Evolutionary conservation across 176 grass and related monocot species (phyloP), one percentile per base, ranked within the genome.

Genomic region (Poa annua): DNA sequence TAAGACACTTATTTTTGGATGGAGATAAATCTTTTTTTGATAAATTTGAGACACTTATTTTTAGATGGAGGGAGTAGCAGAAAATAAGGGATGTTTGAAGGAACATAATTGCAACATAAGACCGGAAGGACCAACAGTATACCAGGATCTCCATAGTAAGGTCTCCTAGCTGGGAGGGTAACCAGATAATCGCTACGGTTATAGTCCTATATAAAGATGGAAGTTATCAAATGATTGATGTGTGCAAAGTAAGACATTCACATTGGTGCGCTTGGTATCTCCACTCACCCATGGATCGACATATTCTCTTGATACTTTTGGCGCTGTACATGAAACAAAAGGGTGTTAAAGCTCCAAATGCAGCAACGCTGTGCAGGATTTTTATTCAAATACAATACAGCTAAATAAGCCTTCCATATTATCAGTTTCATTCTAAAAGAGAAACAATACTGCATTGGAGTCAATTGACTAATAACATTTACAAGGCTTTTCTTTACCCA

Each of bases 91-190:
- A 55, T 1, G 8, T 15, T 63, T 66, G 56, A 73, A 49, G 36
- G 75, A 69, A 83, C 66, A 61, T 8, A 70, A 44, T 38, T 66
- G 24, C 11, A 53, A 64, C n/a, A 36, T 66, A 53, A 61, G 10
- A 50, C 25, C 47, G 38, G n/a, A 80, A 83, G 77, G 49, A 70
- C 25, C 20, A 77, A 34, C 8, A 74, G 8, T 32, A 85, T 81
- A 96, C 91, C 86, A 80, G 88, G 94, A 90, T 96, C 65, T 64
- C 94, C 88, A 55, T 78, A 89, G 57, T 88, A 88, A 6, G 84
- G 88, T 76, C 78, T 85, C 77, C 91, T 85, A 33, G 93, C 66
- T 16, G 91, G 88, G 39, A 93, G 88, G 62, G 78, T 80, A 77
- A 90, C 80, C 53, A 88, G 94, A 89, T 96, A 89, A 61, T 96